These are phyloP conservation scores for Wickerhamomyces sp. DNA, from an alignment of 1,139 yeast species.

Conservation along the genomic window DNA sequence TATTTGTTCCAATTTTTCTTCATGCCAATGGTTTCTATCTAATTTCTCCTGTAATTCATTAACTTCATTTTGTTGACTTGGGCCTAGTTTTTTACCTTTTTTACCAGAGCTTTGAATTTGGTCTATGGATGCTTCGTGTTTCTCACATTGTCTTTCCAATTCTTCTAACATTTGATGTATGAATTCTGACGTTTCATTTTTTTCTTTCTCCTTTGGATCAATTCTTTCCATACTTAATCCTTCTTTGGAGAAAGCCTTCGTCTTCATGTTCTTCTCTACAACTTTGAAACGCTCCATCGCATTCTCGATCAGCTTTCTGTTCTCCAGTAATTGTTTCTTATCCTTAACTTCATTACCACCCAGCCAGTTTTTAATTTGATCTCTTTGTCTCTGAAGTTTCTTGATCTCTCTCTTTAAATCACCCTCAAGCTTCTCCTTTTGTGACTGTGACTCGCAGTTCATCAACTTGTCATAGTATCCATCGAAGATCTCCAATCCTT, in stretches of 20 bases:
- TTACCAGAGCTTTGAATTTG: conserved; percentile 47
- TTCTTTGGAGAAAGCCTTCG: conserved; percentile 93
- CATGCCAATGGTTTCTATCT: conserved; percentile 79
- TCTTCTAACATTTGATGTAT: conserved; percentile 76
- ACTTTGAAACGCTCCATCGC: conserved; percentile 98
- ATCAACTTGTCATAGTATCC: conserved; percentile 82
- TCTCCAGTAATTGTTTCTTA: conserved; percentile 74
- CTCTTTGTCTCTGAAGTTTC: conserved; percentile 89
- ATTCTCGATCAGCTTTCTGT: conserved; percentile 77
- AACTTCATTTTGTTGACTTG: conserved; percentile 49
- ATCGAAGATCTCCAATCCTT: conserved; percentile 88
- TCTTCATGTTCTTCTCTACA: conserved; percentile 90
- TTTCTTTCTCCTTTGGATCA: conserved; percentile 80
- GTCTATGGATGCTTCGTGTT: conserved; percentile 73
- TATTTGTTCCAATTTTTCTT: conserved; percentile 71
- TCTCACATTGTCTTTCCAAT: conserved; percentile 76
- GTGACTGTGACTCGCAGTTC: conserved; percentile 78
- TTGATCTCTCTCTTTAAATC: conserved; percentile 95
- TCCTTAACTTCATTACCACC: conserved; percentile 91
- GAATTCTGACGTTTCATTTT: conserved; percentile 70
- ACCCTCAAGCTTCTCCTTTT: conserved; percentile 89
- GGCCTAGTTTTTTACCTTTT: conserved; percentile 53
- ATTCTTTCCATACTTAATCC: conserved; percentile 72
- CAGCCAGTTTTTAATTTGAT: conserved; percentile 94
- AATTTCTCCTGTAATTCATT: conserved; percentile 59